Evolutionary conservation across 139 green algal species (phyloP).

Genomic region (Choricystis sp.): DNA sequence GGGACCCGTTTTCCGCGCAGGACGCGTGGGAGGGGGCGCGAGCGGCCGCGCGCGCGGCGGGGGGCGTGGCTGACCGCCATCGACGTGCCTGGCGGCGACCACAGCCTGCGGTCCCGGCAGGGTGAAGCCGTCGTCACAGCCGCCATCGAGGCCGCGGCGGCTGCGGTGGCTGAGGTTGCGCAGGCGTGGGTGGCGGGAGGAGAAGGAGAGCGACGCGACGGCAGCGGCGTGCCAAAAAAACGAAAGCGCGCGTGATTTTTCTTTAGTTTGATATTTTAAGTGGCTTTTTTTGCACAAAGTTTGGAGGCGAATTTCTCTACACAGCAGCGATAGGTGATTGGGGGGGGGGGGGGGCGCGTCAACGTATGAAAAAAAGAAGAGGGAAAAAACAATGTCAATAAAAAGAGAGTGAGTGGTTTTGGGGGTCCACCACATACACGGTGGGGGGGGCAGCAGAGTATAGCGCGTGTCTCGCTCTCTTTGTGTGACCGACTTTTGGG

Average conservation of each 20-base stretch:
- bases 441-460: too few relatives aligned
- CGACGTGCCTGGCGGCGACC: background rate
- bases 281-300: too few relatives aligned
- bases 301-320: background rate
- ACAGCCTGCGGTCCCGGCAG: background rate
- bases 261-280: too few relatives aligned
- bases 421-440: too few relatives aligned
- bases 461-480: too few relatives aligned
- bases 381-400: too few relatives aligned
- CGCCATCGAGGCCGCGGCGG: too few relatives aligned
- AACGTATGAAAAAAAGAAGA: background rate
- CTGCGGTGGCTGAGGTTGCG: background rate
- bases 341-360: background rate
- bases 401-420: too few relatives aligned
- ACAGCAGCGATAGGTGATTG: background rate
- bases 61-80: background rate
- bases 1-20: constrained; percentile 20
- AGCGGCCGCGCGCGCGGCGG: too few relatives aligned
- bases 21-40: constrained; percentile 8
- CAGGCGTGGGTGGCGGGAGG: background rate
- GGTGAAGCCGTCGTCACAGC: background rate
- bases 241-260: too few relatives aligned
- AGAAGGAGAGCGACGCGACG: background rate
- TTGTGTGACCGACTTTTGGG: too few relatives aligned
- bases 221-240: background rate